Percentiles rank a stretch among this genome's conserved stretches.
Conservation (phyloP, 768 basidiomycete genomes). For the Phanerochaete carnosa region DNA sequence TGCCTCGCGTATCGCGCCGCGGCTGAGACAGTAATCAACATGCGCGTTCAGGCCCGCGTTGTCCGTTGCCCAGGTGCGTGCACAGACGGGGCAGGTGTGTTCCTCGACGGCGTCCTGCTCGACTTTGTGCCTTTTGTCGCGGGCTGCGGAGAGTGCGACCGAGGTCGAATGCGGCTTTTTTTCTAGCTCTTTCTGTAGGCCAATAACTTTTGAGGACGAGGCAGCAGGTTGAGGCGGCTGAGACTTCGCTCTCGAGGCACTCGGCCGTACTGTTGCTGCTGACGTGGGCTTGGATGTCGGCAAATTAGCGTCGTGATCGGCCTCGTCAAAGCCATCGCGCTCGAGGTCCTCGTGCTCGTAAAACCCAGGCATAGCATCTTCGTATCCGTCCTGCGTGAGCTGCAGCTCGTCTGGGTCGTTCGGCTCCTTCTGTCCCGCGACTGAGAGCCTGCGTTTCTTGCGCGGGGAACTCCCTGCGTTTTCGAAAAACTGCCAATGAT, state of each 20-base stretch:
- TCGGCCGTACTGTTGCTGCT: neutral
- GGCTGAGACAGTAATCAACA: constrained; percentile 85
- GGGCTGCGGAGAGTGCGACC: neutral
- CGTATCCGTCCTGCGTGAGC: constrained; percentile 21
- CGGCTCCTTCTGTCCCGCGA: neutral
- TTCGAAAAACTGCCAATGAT: constrained; percentile 55
- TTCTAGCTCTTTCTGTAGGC: neutral
- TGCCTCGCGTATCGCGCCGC: constrained; percentile 70
- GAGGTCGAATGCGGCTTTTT: neutral
- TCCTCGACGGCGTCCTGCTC: constrained; percentile 10
- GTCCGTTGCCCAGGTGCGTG: constrained; percentile 56
- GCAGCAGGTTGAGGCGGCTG: neutral
- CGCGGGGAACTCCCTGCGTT: constrained; percentile 22
- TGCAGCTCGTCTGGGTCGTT: constrained; percentile 1
- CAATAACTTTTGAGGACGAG: neutral
- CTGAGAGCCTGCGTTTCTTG: constrained; percentile 17
- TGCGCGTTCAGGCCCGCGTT: constrained; percentile 85
- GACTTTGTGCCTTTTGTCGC: neutral
- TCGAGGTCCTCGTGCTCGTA: constrained; percentile 15
- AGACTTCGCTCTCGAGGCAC: neutral
- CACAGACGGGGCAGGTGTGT: constrained; percentile 70
- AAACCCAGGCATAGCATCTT: constrained; percentile 24
- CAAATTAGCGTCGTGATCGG: neutral
- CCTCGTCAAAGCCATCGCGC: neutral
- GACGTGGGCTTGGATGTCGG: neutral